phyloP scores from a whole-genome alignment of 1,284 basidiomycete genomes.

The Microbotryomycetes sp. region DNA sequence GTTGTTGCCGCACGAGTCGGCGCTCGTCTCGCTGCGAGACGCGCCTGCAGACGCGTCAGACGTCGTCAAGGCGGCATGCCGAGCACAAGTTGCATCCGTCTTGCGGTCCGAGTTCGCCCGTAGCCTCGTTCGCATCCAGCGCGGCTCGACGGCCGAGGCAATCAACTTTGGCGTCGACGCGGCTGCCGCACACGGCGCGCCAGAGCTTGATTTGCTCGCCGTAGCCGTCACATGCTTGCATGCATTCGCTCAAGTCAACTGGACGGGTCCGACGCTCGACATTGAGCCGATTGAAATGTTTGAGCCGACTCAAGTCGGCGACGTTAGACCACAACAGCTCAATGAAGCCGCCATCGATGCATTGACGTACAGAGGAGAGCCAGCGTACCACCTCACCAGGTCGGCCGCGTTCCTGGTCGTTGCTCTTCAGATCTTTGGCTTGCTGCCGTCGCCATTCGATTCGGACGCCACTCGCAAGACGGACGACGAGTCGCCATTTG shows the following conservation, averaged over 20 bases:
- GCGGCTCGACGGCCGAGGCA: background rate
- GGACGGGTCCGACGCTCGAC: conserved; percentile 86
- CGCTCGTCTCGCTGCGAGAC: conserved; percentile 11
- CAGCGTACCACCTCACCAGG: conserved; percentile 83
- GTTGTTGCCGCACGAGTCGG: conserved; percentile 5
- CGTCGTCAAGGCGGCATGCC: conserved; percentile 9
- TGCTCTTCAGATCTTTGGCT: conserved; percentile 61
- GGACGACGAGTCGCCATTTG: conserved; percentile 52
- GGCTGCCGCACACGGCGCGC: background rate
- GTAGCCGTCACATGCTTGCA: conserved; percentile 75
- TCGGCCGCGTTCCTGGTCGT: conserved; percentile 66
- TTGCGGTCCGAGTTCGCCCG: conserved; percentile 9
- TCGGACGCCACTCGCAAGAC: conserved; percentile 67
- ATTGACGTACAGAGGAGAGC: conserved; percentile 81
- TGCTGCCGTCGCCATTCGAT: conserved; percentile 44
- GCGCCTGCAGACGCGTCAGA: background rate
- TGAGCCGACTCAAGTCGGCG: conserved; percentile 34
- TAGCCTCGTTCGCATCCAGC: background rate
- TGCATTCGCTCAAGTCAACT: conserved; percentile 88
- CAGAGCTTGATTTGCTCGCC: conserved; percentile 50
- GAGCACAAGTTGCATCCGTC: conserved; percentile 3
- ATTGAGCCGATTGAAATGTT: conserved; percentile 41
- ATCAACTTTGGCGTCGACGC: conserved; percentile 4
- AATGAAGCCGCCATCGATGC: conserved; percentile 61
- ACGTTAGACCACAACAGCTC: conserved; percentile 49